Percentiles rank a stretch among this genome's conserved stretches.
These are phyloP conservation scores for Xylariaceae sp. DNA, from an alignment of 2,329 filamentous ascomycete species.

Conservation along the genomic window DNA sequence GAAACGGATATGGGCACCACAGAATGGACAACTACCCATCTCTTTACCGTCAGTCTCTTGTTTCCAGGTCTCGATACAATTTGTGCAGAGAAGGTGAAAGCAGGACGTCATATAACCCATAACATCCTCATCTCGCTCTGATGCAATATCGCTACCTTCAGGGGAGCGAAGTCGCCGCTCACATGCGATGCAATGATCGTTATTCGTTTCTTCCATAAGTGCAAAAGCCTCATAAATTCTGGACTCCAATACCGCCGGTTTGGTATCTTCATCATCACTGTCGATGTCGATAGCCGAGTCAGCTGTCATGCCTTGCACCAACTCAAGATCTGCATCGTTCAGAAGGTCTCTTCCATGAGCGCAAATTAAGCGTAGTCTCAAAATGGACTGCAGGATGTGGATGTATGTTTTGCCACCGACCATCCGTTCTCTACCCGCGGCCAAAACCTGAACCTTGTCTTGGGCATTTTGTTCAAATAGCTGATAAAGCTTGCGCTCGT, in stretches of 20 bases:
- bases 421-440: conserved; percentile 55
- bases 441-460: conserved; percentile 74
- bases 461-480: conserved; percentile 78
- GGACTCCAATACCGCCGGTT: conserved; percentile 57
- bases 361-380: conserved; percentile 83
- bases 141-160: conserved; percentile 53
- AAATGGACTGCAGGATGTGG: conserved; percentile 86
- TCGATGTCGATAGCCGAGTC: conserved; percentile 87
- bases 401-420: conserved; percentile 86
- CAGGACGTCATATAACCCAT: conserved; percentile 81
- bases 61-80: conserved; percentile 62
- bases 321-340: conserved; percentile 73
- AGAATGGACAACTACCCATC: conserved; percentile 62
- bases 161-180: conserved; percentile 55
- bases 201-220: conserved; percentile 76
- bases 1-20: conserved; percentile 59
- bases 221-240: conserved; percentile 83
- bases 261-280: conserved; percentile 63
- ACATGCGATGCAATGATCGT: conserved; percentile 70
- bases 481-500: conserved; percentile 76
- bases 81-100: conserved; percentile 76
- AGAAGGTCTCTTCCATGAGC: conserved; percentile 92
- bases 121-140: conserved; percentile 58
- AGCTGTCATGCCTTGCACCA: conserved; percentile 75
- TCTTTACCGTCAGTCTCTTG: conserved; percentile 45